Base-by-base conservation (phyloP, 345 rosid genomes). In the Pistacia integerrima region DNA sequence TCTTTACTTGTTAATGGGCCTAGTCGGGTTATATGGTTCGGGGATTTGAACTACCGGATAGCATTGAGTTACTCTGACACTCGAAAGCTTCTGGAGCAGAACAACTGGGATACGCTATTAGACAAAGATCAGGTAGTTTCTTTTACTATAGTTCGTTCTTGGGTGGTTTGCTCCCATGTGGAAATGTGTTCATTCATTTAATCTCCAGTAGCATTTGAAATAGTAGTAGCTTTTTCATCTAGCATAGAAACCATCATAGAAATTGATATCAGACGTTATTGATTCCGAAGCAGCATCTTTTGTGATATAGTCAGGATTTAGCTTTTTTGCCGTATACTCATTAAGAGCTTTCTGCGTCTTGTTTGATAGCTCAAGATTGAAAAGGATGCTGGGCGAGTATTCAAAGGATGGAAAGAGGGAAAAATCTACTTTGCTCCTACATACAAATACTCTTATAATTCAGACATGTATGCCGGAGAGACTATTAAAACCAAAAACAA, bases 11-110 rank as follows among this genome's bases (percentile, higher is more conserved):
- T n/a, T 69, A 62, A 30, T 70, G 67, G 57, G 38, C 63, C 35
- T 77, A 95, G 99, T 65, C 96, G 98, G 72, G 84, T 90, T 59
- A 88, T 95, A 41, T 95, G 99, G 99, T 81, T 95, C 0, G 99
- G 99, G 62, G 99, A 95, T 80, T 83, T 95, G 85, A 95, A 95
- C 80, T 95, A 95, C 79, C 90, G 98, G 76, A 95, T 95, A 77
- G 91, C 96, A 74, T 80, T 95, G 82, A 90, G 90, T 84, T 93
- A 95, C 83, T 78, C 87, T 5, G 96, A 95, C 36, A 92, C 98
- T 11, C 83, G 82, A 78, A 88, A 79, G 63, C 93, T 93, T 11
- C 72, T 93, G 75, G 92, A 88, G 70, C 76, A 75, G 74, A 16
- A 85, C 13, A 85, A 84, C 57, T 90, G 90, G 98, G 92, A 92